Percentiles rank a stretch among this genome's conserved stretches.
Evolutionary conservation across 116 monocot species (phyloP).

Genomic region (Zostera marina): DNA sequence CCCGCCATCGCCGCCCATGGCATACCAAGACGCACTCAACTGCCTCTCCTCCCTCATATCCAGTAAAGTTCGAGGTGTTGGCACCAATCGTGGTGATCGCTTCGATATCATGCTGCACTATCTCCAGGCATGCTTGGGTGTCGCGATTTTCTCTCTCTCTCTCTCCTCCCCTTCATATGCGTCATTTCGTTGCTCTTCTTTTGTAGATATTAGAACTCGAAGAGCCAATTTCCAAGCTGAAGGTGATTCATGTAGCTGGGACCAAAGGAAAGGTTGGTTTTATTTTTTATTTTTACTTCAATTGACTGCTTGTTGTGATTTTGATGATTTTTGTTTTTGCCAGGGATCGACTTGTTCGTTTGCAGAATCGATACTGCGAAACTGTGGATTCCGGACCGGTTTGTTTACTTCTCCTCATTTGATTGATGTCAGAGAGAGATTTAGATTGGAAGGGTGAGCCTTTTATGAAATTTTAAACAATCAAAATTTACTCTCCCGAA

Average conservation of each 20-base stretch:
- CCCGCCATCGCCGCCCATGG: too few species aligned
- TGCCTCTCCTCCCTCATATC: slow-evolving; percentile 63
- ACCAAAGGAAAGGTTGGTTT: slow-evolving; percentile 77
- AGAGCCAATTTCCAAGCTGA: slow-evolving; percentile 29
- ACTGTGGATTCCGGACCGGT: slow-evolving; percentile 62
- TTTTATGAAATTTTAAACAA: background rate
- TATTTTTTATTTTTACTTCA: background rate
- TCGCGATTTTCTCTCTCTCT: background rate
- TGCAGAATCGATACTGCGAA: slow-evolving; percentile 61
- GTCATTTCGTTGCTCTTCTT: too few species aligned
- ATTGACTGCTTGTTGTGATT: background rate
- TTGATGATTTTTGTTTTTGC: background rate
- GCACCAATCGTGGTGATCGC: slow-evolving; percentile 43
- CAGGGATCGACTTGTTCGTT: slow-evolving; percentile 89
- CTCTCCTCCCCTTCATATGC: background rate
- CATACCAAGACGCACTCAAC: slow-evolving; percentile 32
- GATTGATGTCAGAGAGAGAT: slow-evolving; percentile 84
- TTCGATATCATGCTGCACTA: slow-evolving; percentile 55
- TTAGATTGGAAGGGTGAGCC: slow-evolving; percentile 62
- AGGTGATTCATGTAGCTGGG: slow-evolving; percentile 81
- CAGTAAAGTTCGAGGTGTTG: slow-evolving; percentile 45
- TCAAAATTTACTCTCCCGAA: background rate
- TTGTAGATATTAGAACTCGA: slow-evolving; percentile 69
- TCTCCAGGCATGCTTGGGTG: slow-evolving; percentile 27
- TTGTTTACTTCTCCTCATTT: slow-evolving; percentile 89